A percentile compares a stretch with the other conserved stretches of the same genome.
phyloP scores from a whole-genome alignment of 1,139 yeast genomes.

The Hemisphaericaspora xylofermentans region DNA sequence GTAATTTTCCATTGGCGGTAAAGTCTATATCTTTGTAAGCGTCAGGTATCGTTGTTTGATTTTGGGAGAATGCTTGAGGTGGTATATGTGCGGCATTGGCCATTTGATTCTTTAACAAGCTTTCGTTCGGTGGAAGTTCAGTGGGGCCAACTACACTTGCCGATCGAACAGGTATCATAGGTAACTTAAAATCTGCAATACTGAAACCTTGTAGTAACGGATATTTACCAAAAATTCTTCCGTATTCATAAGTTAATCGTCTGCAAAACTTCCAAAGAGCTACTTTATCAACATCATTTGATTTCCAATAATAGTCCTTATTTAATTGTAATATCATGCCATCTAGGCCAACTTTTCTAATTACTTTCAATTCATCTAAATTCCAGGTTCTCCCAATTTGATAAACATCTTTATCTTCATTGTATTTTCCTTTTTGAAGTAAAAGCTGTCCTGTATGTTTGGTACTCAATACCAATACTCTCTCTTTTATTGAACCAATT shows the following conservation, averaged over 20 bases:
- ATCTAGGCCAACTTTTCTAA: conserved; percentile 53
- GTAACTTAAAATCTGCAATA: conserved; percentile 36
- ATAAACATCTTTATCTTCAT: conserved; percentile 61
- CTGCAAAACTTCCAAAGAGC: conserved; percentile 58
- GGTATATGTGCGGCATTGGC: conserved; percentile 8
- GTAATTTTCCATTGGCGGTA: conserved; percentile 45
- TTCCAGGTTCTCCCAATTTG: conserved; percentile 97
- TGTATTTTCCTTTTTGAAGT: conserved; percentile 84
- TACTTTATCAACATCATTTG: conserved; percentile 61
- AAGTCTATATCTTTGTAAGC: conserved; percentile 40
- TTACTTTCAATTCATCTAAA: conserved; percentile 61
- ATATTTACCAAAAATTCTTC: conserved; percentile 62
- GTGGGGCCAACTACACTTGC: conserved; percentile 19
- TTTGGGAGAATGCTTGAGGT: background rate
- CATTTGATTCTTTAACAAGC: conserved; percentile 13
- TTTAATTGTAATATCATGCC: conserved; percentile 67
- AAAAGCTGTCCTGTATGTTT: conserved; percentile 61
- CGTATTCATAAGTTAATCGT: conserved; percentile 60
- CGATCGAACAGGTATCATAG: conserved; percentile 11
- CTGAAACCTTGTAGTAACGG: conserved; percentile 54
- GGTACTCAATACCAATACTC: conserved; percentile 42
- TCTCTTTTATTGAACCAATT: conserved; percentile 37
- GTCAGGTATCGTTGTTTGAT: conserved; percentile 16
- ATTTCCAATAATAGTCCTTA: conserved; percentile 85
- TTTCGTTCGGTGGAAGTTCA: conserved; percentile 23